These are phyloP conservation scores for Teratosphaeria pseudoeucalypti DNA, from an alignment of 2,329 filamentous ascomycete genomes.

Conservation along the genomic window DNA sequence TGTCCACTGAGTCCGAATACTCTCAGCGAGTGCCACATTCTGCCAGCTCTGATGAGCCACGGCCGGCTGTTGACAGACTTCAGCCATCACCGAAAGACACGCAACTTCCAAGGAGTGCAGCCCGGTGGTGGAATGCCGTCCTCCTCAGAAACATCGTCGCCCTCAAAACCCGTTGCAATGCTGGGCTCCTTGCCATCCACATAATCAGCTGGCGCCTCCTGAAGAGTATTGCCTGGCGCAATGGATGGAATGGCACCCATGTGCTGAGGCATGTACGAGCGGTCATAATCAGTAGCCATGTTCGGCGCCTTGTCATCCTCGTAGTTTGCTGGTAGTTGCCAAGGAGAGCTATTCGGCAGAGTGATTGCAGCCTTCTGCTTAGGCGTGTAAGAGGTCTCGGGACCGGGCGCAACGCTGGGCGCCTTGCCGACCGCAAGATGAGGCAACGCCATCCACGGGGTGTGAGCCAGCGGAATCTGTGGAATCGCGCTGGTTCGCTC, in stretches of 20 bases:
- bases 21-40: neutral
- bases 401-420: no score
- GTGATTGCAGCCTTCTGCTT: no score
- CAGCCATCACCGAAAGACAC: neutral
- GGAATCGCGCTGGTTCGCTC: no score
- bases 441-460: no score
- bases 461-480: no score
- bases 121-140: neutral
- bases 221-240: no score
- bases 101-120: neutral
- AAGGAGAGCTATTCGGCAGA: no score
- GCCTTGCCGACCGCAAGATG: no score
- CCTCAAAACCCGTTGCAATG: neutral
- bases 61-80: neutral
- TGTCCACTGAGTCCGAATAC: neutral
- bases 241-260: no score
- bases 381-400: no score
- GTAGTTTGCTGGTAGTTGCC: neutral
- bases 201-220: no score
- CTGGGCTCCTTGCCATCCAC: no score
- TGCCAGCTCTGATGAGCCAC: neutral
- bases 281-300: neutral
- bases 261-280: neutral
- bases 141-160: neutral
- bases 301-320: neutral